Percentiles rank a stretch among this genome's conserved stretches.
Conservation (phyloP, 73 alveolate species). For the Paramecium tetraurelia region DNA sequence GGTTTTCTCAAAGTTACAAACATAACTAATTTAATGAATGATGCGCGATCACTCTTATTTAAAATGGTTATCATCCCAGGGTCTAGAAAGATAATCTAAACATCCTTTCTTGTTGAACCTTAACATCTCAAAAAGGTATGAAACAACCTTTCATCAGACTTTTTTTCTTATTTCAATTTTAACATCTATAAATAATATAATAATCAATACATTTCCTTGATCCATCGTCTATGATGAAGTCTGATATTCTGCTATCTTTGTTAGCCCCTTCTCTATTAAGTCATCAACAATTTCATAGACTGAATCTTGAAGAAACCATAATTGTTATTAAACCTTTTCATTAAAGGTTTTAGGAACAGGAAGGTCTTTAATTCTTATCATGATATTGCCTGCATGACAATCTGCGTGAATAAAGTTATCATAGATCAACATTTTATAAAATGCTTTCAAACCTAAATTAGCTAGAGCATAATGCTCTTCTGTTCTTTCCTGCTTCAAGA, state of each 20-base stretch:
- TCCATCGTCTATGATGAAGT: neutral
- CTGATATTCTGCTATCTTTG: slow-evolving; percentile 22
- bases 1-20: slow-evolving; percentile 46
- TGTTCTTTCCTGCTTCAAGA: neutral
- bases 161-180: neutral
- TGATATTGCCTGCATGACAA: slow-evolving; percentile 49
- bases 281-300: slow-evolving; percentile 34
- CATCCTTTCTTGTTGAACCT: slow-evolving; percentile 6
- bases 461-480: neutral
- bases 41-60: slow-evolving; percentile 14
- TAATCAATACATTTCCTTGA: neutral
- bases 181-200: neutral
- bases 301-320: neutral
- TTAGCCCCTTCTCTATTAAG: neutral
- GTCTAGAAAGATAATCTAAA: neutral
- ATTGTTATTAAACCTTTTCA: neutral
- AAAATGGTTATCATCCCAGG: slow-evolving; percentile 46
- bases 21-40: slow-evolving; percentile 35
- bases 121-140: neutral
- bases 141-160: neutral
- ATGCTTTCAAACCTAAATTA: slow-evolving; percentile 43
- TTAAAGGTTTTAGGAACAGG: neutral
- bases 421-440: slow-evolving; percentile 25
- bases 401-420: slow-evolving; percentile 48
- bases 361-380: slow-evolving; percentile 4